Evolutionary conservation across 1,284 basidiomycete genomes (phyloP).

Genomic region (Salmacisia buchloeana): DNA sequence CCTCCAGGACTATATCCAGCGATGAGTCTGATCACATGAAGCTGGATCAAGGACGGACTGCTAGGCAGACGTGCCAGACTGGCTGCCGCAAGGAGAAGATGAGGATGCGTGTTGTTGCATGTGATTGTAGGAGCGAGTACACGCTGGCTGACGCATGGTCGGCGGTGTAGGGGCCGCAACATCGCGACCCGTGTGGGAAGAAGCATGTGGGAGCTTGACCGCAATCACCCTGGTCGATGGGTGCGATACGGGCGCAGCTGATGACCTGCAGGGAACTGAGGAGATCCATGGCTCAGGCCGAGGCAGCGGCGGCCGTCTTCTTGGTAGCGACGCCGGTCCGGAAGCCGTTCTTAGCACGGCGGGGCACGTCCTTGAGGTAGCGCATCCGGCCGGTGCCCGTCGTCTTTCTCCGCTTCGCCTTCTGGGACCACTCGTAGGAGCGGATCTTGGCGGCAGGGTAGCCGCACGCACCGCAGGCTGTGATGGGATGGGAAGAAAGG

Average conservation of each 20-base stretch:
- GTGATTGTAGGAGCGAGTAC: background rate
- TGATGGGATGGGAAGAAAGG: background rate
- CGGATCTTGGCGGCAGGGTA: slow-evolving; percentile 92
- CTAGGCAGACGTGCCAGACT: no score
- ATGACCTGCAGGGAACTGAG: no score
- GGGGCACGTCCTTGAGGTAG: slow-evolving; percentile 68
- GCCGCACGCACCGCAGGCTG: slow-evolving; percentile 90
- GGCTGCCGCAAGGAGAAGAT: background rate
- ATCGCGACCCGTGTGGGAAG: no score
- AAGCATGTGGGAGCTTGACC: no score
- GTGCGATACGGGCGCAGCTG: no score
- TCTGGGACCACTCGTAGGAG: slow-evolving; percentile 95
- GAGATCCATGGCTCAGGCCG: slow-evolving; percentile 1
- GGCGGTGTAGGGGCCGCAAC: no score
- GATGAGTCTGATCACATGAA: no score
- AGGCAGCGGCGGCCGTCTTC: slow-evolving; percentile 22
- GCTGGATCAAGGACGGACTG: no score
- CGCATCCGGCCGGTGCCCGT: slow-evolving; percentile 93
- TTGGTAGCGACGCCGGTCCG: slow-evolving; percentile 43
- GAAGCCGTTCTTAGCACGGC: slow-evolving; percentile 80
- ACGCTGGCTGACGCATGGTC: background rate
- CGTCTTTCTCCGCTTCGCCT: slow-evolving; percentile 99
- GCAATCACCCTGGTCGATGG: no score
- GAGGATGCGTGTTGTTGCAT: slow-evolving; percentile 4
- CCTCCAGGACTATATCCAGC: no score